Evolutionary conservation across 179 eudicot genomes (phyloP), one percentile per base, ranked within the genome.

Genomic region (Corrigiola litoralis): DNA sequence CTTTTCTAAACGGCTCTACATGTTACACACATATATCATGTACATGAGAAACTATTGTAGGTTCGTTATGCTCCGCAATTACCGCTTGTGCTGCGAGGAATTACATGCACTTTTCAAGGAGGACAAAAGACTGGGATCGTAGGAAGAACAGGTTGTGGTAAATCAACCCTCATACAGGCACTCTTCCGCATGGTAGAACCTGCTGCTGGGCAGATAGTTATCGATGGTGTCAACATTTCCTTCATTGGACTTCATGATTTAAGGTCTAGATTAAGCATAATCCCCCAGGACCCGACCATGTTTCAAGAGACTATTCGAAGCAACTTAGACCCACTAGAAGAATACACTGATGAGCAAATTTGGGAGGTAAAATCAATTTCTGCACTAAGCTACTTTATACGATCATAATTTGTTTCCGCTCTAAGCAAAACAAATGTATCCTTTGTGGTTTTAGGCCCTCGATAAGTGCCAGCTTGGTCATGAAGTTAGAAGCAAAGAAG

Each of bases 281-380:
- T 85, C 46, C 87, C 90, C 0, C 90, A 85, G 64, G 90, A 85
- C 56, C 90, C 90, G 32, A 82, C 86, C 73, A 82, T 85, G 87
- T 85, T 85, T 63, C 81, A 85, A 66, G 90, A 87, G 33, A 82
- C 81, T n/a, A 65, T 85, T 1, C 72, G 90, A 53, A 78, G 75
- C 63, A 85, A 85, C 65, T 59, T 85, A 44, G 90, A 85, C 46
- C 90, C 87, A 4, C 87, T 85, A 14, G 83, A 76, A 67, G 80
- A 80, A 70, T 73, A 83, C 58, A 65, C 81, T 4, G 87, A 85
- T 60, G 87, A 79, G 20, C 75, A 85, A 36, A 81, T 85, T 52
- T 85, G 87, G 91, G 87, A 83, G 78, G 87, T 85, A 54, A 21
- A 2, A 6, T n/a, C n/a, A n/a, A n/a, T n/a, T n/a, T n/a, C n/a